Evolutionary conservation across 805 yeast genomes (phyloP), one percentile per base, ranked within the genome.

Genomic region (Saccharomycopsis sp.): DNA sequence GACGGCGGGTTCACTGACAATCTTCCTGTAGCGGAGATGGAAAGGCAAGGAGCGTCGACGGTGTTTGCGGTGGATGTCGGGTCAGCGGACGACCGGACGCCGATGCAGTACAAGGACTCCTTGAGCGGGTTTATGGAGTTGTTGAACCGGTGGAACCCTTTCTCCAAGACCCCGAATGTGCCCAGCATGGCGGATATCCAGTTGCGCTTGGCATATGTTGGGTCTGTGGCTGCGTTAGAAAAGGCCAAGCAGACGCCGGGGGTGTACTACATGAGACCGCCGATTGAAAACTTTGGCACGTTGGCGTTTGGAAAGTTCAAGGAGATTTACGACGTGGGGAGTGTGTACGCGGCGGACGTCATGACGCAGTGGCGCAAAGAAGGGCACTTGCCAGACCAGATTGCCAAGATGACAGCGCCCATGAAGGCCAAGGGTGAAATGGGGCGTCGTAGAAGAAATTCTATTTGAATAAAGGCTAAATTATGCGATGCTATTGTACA

Each of bases 1-100:
- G 98, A 89, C 60, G 98, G 98, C 32, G 98, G 98, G 0, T 89
- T 92, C 57, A 78, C 92, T 41, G 97, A 89, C 56, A 89, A 89
- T 56, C 64, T 89, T 42, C 94, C 98, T 0, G 97, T 89, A 2
- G 69, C 69, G 49, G 96, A 89, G 56, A 92, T 89, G 97, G 80
- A 81, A 57, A 71, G 77, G 30, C 69, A 83, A 45, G 97, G 97
- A 2, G 95, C 95, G 2, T 77, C 77, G 42, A 71, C 80, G 30
- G 77, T 89, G 13, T 75, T 92, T 55, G 97, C 98, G 0, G 88
- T 87, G 12, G 98, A 89, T 60, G 98, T 89, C 29, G 98, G 98
- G 0, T 82, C 96, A 1, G 82, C 79, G 3, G 97, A 92, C 56
- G 97, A 88, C 52, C 69, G 89, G 38, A 78, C 94, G 0, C 89